These are phyloP conservation scores for Psilocybe mexicana DNA, from an alignment of 1,284 basidiomycete genomes.

Conservation along the genomic window DNA sequence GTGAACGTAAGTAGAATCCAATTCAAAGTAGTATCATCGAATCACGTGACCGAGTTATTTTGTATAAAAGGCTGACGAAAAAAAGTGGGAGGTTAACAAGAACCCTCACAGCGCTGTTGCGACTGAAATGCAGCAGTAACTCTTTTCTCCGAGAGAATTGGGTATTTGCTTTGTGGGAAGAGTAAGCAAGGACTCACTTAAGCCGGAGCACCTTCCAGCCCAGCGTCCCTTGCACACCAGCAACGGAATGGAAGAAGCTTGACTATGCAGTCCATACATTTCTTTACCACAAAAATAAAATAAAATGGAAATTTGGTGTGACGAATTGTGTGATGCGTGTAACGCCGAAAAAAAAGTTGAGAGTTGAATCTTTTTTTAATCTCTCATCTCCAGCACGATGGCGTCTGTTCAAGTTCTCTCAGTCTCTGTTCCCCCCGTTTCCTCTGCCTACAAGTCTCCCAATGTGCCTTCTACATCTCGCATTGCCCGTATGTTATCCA, in stretches of 20 bases:
- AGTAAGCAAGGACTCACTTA: constrained; percentile 22
- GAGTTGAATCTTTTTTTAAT: not conserved
- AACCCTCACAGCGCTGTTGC: constrained; percentile 21
- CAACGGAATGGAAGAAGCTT: constrained; percentile 23
- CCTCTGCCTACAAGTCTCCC: constrained; percentile 31
- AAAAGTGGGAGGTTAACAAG: not conserved
- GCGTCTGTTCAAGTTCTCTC: constrained; percentile 34
- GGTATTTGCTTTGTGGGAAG: constrained; percentile 22
- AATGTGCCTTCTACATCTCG: constrained; percentile 32
- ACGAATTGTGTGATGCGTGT: not conserved
- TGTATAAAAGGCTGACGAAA: too few species aligned
- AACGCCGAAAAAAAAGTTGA: constrained; percentile 6
- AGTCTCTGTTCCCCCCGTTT: constrained; percentile 31
- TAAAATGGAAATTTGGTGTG: not conserved
- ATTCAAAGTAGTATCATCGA: too few species aligned
- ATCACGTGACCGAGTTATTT: not conserved
- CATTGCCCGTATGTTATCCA: constrained; percentile 26
- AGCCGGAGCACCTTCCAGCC: constrained; percentile 25
- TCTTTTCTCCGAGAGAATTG: constrained; percentile 17
- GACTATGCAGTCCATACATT: constrained; percentile 25
- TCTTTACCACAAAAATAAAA: not conserved
- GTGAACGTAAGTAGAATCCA: too few species aligned
- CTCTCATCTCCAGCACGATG: constrained; percentile 18
- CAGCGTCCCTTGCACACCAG: constrained; percentile 16
- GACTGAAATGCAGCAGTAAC: constrained; percentile 17